Evolutionary conservation across 805 yeast genomes (phyloP).

Genomic region (Ogataea corticis): DNA sequence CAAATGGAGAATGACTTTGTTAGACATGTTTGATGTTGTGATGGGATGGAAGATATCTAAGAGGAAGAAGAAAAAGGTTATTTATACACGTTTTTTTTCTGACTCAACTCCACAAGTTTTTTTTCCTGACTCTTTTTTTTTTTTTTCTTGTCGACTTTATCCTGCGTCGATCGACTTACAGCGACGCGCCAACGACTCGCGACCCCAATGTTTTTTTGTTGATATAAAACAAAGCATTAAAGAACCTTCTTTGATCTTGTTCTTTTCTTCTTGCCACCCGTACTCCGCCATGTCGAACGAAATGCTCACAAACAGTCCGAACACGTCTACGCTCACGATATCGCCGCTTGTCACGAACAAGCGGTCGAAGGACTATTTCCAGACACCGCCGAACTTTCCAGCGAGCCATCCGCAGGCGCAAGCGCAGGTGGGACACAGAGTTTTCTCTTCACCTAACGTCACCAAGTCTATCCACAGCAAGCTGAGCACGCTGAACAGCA

Average conservation of each 20-base stretch:
- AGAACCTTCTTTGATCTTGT: not conserved
- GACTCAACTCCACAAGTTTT: no score
- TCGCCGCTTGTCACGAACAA: conserved; percentile 58
- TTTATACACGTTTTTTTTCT: no score
- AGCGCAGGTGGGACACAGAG: conserved; percentile 19
- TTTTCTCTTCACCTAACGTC: conserved; percentile 28
- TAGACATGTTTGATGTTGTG: conserved; percentile 17
- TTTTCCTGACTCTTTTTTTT: not conserved
- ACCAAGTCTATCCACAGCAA: conserved; percentile 16
- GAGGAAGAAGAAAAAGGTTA: not conserved
- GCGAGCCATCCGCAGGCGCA: conserved; percentile 21
- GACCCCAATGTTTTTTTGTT: not conserved
- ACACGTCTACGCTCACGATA: conserved; percentile 70
- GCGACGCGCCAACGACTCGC: no score
- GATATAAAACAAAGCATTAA: not conserved
- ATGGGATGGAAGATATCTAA: no score
- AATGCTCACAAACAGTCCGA: conserved; percentile 45
- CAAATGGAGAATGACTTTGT: conserved; percentile 68
- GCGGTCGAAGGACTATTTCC: conserved; percentile 34
- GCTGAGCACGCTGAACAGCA: conserved; percentile 10
- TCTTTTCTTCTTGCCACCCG: no score
- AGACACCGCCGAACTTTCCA: conserved; percentile 35
- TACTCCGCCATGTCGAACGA: conserved; percentile 7
- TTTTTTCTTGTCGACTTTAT: not conserved
- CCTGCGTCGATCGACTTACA: not conserved